Base-by-base conservation (phyloP, 305 asterid genomes). In the Solanum hybrid region DNA sequence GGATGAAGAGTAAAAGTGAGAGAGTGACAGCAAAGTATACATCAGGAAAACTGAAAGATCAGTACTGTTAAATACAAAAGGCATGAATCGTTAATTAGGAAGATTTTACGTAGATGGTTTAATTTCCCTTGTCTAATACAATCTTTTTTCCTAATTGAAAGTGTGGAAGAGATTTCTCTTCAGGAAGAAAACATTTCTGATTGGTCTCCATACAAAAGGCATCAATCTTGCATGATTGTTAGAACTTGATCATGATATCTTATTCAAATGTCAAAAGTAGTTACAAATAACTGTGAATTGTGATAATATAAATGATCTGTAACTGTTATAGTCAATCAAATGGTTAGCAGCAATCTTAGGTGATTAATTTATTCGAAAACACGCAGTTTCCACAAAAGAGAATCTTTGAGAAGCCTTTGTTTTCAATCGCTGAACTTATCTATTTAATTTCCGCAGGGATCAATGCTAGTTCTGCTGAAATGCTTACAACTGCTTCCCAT, bases 101-200 rank as follows among this genome's bases (percentile, higher is more conserved):
- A n/a, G n/a, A 79, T 38, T 79, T 56, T n/a, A 37, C 56, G 22
- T 36, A 36, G 40, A 78, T 24, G 86, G 64, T 80, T 80, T 80
- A 37, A 38, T 12, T 38, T 80, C 86, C 86, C 66, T 40, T 24
- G 36, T 80, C 66, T 38, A 38, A 78, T 37, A 37, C 34, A 78
- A 37, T n/a, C 85, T 37, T 38, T 78, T 78, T 78, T 78, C 85
- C 85, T 78, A 78, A 78, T 78, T 78, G 85, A 78, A 78, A 78
- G 85, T 37, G 60, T 78, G 60, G 85, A 37, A 78, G 85, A 78
- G 85, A 78, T 78, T 36, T 36, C 86, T 80, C 86, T 80, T 80
- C 86, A 80, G 66, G 66, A 38, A 80, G 35, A 80, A 80, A 80
- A 38, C 86, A 80, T 80, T 80, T 80, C 86, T 80, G 86, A 80